phyloP scores from a whole-genome alignment of 371 early-diverging fungal genomes.

The Haplosporangium sp. region DNA sequence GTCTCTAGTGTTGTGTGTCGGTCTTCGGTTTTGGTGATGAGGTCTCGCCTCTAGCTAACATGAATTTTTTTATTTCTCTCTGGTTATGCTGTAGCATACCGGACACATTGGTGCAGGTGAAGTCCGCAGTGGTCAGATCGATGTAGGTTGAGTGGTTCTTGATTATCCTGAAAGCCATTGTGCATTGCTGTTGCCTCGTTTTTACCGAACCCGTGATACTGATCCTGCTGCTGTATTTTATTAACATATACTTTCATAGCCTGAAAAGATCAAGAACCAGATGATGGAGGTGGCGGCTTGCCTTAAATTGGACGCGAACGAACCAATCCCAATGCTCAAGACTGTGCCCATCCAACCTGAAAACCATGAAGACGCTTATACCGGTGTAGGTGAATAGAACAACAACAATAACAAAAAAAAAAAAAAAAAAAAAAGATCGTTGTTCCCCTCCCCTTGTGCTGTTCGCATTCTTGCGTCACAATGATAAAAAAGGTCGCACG shows the following conservation, averaged over 20 bases:
- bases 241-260: slow-evolving; percentile 5
- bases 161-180: neutral
- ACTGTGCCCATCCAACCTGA: slow-evolving; percentile 43
- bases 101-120: slow-evolving; percentile 57
- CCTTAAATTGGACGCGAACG: slow-evolving; percentile 35
- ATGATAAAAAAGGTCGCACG: too few relatives aligned
- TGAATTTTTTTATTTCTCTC: slow-evolving; percentile 7
- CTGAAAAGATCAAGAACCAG: slow-evolving; percentile 53
- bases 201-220: neutral
- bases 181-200: neutral
- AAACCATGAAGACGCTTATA: slow-evolving; percentile 23
- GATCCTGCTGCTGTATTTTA: neutral
- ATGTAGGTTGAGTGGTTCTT: slow-evolving; percentile 28
- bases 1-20: neutral
- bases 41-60: neutral
- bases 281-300: slow-evolving; percentile 54
- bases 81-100: slow-evolving; percentile 44
- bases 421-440: too few relatives aligned
- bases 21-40: slow-evolving; percentile 1
- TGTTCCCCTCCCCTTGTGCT: neutral
- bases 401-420: too few relatives aligned
- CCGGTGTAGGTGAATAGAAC: slow-evolving; percentile 20
- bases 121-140: slow-evolving; percentile 53
- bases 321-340: slow-evolving; percentile 52
- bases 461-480: neutral